phyloP scores from a whole-genome alignment of 805 yeast genomes.

The Wickerhamiella hasegawae region DNA sequence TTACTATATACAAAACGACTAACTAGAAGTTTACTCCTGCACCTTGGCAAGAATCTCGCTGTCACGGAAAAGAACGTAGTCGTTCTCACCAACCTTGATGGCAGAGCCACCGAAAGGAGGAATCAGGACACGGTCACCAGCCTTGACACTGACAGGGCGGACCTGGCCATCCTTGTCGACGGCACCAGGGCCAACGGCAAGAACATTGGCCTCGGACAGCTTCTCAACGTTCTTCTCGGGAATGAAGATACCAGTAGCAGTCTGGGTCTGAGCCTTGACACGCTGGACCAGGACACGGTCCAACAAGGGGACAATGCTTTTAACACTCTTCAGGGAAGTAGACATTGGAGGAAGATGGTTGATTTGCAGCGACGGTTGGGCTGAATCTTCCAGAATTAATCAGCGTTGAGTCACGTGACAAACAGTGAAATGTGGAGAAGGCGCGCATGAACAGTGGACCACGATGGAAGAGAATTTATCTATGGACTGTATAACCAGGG shows the following conservation, averaged over 20 bases:
- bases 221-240: constrained; percentile 95
- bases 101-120: constrained; percentile 90
- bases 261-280: constrained; percentile 75
- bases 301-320: constrained; percentile 77
- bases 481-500: no score
- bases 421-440: no score
- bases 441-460: no score
- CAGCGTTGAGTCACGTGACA: no score
- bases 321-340: constrained; percentile 53
- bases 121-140: constrained; percentile 88
- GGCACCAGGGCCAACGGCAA: constrained; percentile 92
- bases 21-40: constrained; percentile 31
- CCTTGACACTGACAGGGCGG: constrained; percentile 56
- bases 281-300: constrained; percentile 96
- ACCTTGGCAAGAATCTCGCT: constrained; percentile 90
- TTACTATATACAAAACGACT: no score
- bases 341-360: constrained; percentile 11
- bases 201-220: constrained; percentile 78
- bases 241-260: constrained; percentile 82
- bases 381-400: not conserved
- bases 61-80: constrained; percentile 65
- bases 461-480: no score
- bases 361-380: no score
- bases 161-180: constrained; percentile 59
- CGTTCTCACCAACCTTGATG: constrained; percentile 74